Conservation (phyloP, 352 stramenopile genomes). For the Blastocystis sp. region DNA sequence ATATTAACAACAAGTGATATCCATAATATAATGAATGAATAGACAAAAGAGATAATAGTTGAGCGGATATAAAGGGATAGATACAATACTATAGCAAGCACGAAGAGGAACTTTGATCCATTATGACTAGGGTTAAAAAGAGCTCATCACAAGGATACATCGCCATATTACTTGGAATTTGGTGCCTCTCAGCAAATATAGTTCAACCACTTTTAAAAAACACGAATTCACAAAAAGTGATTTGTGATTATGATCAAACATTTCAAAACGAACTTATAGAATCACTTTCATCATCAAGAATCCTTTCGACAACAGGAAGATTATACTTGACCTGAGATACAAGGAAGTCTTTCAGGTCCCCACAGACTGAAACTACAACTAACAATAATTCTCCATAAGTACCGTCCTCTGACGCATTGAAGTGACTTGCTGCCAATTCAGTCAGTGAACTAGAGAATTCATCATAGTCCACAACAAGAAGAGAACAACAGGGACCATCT, state of each 20-base stretch:
- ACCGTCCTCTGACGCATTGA: neutral
- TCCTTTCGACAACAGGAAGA: neutral
- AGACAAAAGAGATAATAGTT: neutral
- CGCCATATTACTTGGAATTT: neutral
- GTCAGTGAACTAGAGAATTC: neutral
- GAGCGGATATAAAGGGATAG: neutral
- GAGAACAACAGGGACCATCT: conserved; percentile 23
- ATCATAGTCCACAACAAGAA: neutral
- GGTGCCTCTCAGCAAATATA: neutral
- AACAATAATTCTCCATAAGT: neutral
- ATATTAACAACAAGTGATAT: neutral
- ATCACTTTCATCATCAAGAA: conserved; percentile 23
- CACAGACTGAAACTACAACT: neutral
- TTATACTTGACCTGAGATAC: conserved; percentile 58
- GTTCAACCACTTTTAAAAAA: neutral
- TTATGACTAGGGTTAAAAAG: neutral
- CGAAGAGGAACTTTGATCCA: neutral
- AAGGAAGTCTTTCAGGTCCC: neutral
- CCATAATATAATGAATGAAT: neutral
- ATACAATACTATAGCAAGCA: neutral
- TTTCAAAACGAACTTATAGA: neutral
- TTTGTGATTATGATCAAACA: conserved; percentile 36
- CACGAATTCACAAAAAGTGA: neutral
- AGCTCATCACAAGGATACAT: neutral
- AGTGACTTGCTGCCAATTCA: neutral